Base-by-base conservation (phyloP, 805 yeast species). In the Ogataea corticis region DNA sequence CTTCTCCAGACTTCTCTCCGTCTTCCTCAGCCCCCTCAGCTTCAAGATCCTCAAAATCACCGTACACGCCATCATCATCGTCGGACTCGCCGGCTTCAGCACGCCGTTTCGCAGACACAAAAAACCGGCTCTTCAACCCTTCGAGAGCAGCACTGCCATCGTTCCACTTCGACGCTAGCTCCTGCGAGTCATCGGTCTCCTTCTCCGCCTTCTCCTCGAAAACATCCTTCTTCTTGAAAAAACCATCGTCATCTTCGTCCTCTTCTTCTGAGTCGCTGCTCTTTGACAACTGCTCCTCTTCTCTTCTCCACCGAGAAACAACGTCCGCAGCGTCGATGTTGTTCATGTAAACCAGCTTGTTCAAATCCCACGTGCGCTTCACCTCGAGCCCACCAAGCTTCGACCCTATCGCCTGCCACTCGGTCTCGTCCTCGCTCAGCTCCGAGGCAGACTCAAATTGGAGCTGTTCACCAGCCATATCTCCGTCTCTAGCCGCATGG, bases 341-440 rank as follows among this genome's bases (percentile, higher is more conserved):
- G 46, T 84, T 82, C 79, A 86, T 75, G 64, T 94, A 92, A 4
- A 94, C 70, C 45, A 92, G 69, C 59, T 86, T 87, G 55, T 84
- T 82, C 50, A 92, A 79, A 63, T 92, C 87, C 91, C 95, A 87
- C 47, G 70, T 72, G 66, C 73, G 78, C 56, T 68, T 73, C 60
- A 66, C 70, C 47, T 68, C 60, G 4, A 76, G 53, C n/a, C 84
- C 77, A 50, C 77, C 71, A 46, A 87, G 70, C 55, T 76, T 82
- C 4, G 80, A 62, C 1, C 96, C 96, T 32, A 85, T 71, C 10
- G 57, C 50, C 41, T 66, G 59, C 69, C 74, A 75, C 36, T 59
- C 65, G 4, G 65, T 68, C 38, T 70, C 73, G 0, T 78, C 69
- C 61, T 61, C 66, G 17, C 56, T 55, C 21, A 55, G 45, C 27